Evolutionary conservation across 441 rosid species (phyloP).

Genomic region (Pelargonium fulgidum): DNA sequence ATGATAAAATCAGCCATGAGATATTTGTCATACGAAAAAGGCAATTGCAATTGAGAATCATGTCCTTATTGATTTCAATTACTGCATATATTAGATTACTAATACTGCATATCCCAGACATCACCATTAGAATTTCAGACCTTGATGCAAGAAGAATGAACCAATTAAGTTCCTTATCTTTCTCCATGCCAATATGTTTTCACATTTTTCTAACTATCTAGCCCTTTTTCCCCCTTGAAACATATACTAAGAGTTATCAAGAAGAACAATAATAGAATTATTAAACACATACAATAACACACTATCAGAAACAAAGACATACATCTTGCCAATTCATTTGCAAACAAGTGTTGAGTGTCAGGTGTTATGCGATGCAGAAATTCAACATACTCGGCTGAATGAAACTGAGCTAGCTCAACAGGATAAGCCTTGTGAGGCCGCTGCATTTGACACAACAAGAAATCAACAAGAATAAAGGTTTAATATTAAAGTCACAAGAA

Average conservation of each 20-base stretch:
- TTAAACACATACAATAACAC: neutral
- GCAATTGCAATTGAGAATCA: neutral
- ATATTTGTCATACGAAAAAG: neutral
- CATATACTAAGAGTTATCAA: neutral
- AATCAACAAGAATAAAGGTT: neutral
- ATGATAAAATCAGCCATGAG: neutral
- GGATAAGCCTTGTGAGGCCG: conserved; percentile 99
- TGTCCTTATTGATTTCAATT: neutral
- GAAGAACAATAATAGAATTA: neutral
- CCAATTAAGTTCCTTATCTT: neutral
- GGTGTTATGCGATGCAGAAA: conserved; percentile 82
- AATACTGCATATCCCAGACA: neutral
- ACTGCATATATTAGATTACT: neutral
- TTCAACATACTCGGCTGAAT: conserved; percentile 86
- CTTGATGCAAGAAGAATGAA: neutral
- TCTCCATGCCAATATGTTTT: neutral
- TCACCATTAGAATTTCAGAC: conserved; percentile 4
- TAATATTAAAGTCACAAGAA: neutral
- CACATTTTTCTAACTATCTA: neutral
- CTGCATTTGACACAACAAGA: conserved; percentile 37
- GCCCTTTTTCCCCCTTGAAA: neutral
- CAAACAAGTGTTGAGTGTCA: conserved; percentile 56
- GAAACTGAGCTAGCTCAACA: conserved; percentile 92
- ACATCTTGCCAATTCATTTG: conserved; percentile 65
- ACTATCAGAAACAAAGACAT: conserved; percentile 18